Evolutionary conservation across 352 stramenopile species (phyloP).

Genomic region (Phytophthora aleatoria): DNA sequence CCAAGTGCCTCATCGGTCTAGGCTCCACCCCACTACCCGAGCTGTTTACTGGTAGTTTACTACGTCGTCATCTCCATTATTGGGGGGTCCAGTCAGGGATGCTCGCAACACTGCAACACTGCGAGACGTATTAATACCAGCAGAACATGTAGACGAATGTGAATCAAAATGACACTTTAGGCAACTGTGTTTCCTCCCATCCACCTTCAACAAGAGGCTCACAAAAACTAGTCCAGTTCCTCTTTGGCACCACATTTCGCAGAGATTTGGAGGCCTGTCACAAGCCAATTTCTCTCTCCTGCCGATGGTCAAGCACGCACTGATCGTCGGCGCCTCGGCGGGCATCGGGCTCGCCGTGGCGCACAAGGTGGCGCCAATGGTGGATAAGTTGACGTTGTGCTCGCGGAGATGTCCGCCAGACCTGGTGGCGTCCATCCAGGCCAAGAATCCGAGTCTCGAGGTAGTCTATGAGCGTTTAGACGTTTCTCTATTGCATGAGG

Average conservation of each 20-base stretch:
- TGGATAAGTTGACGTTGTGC: constrained; percentile 37
- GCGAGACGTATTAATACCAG: constrained; percentile 13
- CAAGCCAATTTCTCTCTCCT: constrained; percentile 9
- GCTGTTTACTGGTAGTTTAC: constrained; percentile 16
- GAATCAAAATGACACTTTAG: constrained; percentile 10
- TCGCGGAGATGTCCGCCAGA: constrained; percentile 26
- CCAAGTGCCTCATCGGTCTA: constrained; percentile 25
- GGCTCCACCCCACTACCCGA: constrained; percentile 19
- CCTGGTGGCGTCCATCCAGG: constrained; percentile 28
- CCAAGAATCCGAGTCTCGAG: constrained; percentile 22
- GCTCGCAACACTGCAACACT: constrained; percentile 18
- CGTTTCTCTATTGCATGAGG: constrained; percentile 38
- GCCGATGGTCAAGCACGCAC: constrained; percentile 30
- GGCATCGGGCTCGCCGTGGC: constrained; percentile 34
- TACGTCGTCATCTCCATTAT: constrained; percentile 26
- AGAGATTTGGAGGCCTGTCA: constrained; percentile 28
- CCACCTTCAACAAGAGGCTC: constrained; percentile 13
- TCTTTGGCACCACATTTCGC: constrained; percentile 31
- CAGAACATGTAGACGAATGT: constrained; percentile 19
- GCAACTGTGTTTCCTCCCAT: constrained; percentile 3
- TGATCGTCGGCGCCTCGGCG: constrained; percentile 34
- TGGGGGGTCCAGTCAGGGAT: constrained; percentile 18
- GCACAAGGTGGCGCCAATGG: constrained; percentile 27
- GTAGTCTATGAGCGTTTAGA: constrained; percentile 34
- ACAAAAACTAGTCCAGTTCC: neutral